These are phyloP conservation scores for Tolypocladium paradoxum DNA, from an alignment of 2,329 filamentous ascomycete genomes.

Conservation along the genomic window DNA sequence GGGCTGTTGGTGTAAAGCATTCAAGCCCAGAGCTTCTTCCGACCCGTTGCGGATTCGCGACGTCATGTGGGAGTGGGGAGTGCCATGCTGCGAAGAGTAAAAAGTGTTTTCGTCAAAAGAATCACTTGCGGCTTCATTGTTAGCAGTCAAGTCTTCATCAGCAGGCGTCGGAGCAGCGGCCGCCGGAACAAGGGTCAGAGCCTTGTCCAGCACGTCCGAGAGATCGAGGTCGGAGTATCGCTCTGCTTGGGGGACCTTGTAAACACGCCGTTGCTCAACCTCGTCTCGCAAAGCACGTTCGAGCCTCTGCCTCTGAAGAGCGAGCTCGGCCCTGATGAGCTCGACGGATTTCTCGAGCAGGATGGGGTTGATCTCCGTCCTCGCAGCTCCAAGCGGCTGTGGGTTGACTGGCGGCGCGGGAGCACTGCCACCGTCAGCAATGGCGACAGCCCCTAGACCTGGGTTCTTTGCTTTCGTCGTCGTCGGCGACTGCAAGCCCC, in stretches of 20 bases:
- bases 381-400: slow-evolving; percentile 33
- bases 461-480: neutral
- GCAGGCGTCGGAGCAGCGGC: slow-evolving; percentile 48
- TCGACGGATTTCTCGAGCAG: slow-evolving; percentile 79
- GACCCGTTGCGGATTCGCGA: slow-evolving; percentile 37
- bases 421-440: neutral
- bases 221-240: slow-evolving; percentile 58
- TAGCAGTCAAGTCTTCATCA: slow-evolving; percentile 41
- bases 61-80: slow-evolving; percentile 44
- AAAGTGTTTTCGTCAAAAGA: slow-evolving; percentile 91
- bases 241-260: slow-evolving; percentile 36
- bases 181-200: slow-evolving; percentile 60
- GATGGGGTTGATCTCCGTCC: slow-evolving; percentile 68
- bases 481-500: neutral
- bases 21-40: slow-evolving; percentile 17
- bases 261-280: slow-evolving; percentile 48
- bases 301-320: slow-evolving; percentile 68
- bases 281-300: slow-evolving; percentile 72
- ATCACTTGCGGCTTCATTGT: slow-evolving; percentile 57
- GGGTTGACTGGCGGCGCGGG: neutral
- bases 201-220: slow-evolving; percentile 61
- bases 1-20: slow-evolving; percentile 4
- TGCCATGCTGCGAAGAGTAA: slow-evolving; percentile 90
- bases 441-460: neutral
- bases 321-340: slow-evolving; percentile 70